Evolutionary conservation across 768 basidiomycete genomes (phyloP), one percentile per base, ranked within the genome.

Genomic region (Amanita rimosa): DNA sequence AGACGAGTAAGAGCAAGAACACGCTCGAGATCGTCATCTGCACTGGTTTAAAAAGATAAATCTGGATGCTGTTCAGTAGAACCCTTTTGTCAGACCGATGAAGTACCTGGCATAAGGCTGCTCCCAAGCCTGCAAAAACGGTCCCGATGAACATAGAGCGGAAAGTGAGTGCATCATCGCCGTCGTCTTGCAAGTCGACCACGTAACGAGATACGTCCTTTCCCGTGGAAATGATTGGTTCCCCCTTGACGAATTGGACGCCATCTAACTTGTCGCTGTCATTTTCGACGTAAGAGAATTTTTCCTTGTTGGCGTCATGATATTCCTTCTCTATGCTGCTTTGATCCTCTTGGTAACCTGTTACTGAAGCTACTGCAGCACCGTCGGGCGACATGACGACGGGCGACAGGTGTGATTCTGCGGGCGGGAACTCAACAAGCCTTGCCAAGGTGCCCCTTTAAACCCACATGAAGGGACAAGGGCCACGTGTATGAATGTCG

Each of bases 11-110:
- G 10, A 80, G 62, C 14, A 81, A 58, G 62, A 81, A 83, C 9
- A 81, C 75, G 0, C 74, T 69, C 2, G 75, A 77, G 13, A 80
- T 74, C 0, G 60, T 43, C 53, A 72, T 67, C 51, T 73, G 66
- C 3, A 78, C 60, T 0, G 81, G 81, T 57, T 83, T 81, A 62
- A 79, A 80, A 4, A 69, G 46, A 56, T 79, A 80, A 29, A 81
- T 77, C 78, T 80, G 40, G 4, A 29, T 14, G 10, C 3, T 16
- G 13, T 17, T 1, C 2, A 33, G 48, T n/a, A 6, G 9, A 22
- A 16, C 1, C 27, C 35, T 31, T 14, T 48, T n/a, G 3, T 24
- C 19, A 9, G 10, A 24, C 9, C 31, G 16, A 34, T 4, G 14
- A 36, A 26, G 10, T 46, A 54, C 51, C 47, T 55, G 50, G 35